Evolutionary conservation across 75 land plant species (phyloP), one percentile per base, ranked within the genome.

Genomic region (Azolla pinnata): DNA sequence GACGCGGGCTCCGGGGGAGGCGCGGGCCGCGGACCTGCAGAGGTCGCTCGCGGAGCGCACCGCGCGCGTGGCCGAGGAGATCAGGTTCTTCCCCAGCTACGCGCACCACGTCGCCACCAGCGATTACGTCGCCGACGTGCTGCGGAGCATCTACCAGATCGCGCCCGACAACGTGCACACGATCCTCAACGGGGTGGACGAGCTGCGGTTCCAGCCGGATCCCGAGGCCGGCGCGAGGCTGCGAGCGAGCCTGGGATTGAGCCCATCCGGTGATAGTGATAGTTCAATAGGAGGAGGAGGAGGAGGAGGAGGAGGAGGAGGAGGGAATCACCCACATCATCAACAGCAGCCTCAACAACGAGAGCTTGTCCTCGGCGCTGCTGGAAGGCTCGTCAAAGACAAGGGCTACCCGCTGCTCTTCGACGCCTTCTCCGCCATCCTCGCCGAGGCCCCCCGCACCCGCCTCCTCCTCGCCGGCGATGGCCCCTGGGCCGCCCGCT

Each of bases 101-200:
- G 68, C 61, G 7, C 83, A 82, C 56, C 90, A 86, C 38, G 79
- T 86, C 0, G 87, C 87, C 49, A 83, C 75, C 26, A 86, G 90
- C 58, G 87, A 86, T 60, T 77, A 81, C 70, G 73, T 69, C 31
- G 83, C 81, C 1, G 87, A 86, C 44, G 85, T 86, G 65, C 73
- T 86, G 4, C 35, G 79, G n/a, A 82, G 78, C 56, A 80, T 86
- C 42, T 86, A 86, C 65, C 81, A 86, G 62, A 80, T 86, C 42
- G 87, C 89, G 2, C 31, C 26, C 26, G 54, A 50, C 32, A 64
- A 81, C 19, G 87, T 83, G 18, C 90, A 86, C 67, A 75, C 76
- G 14, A 83, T 86, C 28, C 63, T 86, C 20, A 86, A 86, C 52
- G 90, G 90, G 0, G 75, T 86, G 29, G 79, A 83, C 46, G 81